Conservation (phyloP, 2,329 filamentous ascomycete genomes). For the Dactylellina sp. region DNA sequence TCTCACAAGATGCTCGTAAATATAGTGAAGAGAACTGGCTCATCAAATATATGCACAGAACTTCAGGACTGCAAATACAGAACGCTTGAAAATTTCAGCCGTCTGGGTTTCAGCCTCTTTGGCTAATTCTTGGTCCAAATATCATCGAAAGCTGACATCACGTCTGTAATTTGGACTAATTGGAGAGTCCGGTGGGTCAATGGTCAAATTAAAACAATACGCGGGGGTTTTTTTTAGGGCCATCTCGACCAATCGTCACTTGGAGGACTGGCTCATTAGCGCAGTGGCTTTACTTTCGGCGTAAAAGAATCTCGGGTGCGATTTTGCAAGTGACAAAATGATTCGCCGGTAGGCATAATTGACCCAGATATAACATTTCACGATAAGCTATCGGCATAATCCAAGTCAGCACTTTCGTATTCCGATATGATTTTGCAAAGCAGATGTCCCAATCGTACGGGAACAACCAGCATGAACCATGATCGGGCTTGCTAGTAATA, state of each 20-base stretch:
- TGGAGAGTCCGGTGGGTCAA: too few relatives aligned
- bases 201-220: too few relatives aligned
- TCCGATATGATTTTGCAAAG: too few relatives aligned
- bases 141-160: constrained; percentile 2
- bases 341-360: background rate
- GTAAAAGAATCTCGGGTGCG: background rate
- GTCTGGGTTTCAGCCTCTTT: background rate
- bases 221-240: background rate
- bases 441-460: too few relatives aligned
- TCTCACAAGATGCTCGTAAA: too few relatives aligned
- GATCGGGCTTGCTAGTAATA: too few relatives aligned
- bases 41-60: too few relatives aligned
- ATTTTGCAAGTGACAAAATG: background rate
- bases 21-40: too few relatives aligned
- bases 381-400: too few relatives aligned
- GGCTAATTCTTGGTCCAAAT: background rate
- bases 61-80: too few relatives aligned
- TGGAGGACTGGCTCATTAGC: background rate
- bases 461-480: background rate
- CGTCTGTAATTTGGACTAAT: background rate
- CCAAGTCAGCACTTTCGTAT: too few relatives aligned
- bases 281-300: background rate
- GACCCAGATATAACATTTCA: too few relatives aligned
- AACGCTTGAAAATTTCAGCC: constrained; percentile 2
- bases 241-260: background rate